Conservation (phyloP, 331 rosid species). For the Erythrophleum ivorense region DNA sequence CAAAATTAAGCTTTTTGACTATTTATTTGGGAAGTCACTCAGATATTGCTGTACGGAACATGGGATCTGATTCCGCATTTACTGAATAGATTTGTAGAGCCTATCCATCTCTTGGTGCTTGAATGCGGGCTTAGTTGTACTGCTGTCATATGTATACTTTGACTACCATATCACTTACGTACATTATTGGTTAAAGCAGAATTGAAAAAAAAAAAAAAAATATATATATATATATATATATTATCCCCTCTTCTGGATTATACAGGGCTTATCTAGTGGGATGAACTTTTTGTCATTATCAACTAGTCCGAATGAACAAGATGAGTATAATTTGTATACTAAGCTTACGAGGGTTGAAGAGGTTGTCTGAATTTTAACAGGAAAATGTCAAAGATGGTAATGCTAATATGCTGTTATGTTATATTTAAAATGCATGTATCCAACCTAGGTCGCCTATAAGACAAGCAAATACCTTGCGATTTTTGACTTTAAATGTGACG, state of each 20-base stretch:
- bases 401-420: no score
- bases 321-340: neutral
- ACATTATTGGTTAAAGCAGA: constrained; percentile 35
- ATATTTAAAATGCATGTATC: no score
- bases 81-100: constrained; percentile 34
- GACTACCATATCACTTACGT: constrained; percentile 40
- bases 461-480: no score
- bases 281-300: neutral
- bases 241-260: no score
- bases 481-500: no score
- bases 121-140: constrained; percentile 44
- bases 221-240: no score
- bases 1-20: constrained; percentile 35
- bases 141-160: constrained; percentile 37
- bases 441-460: no score
- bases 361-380: no score
- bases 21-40: constrained; percentile 36
- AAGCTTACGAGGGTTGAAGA: no score
- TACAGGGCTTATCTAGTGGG: neutral
- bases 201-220: no score
- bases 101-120: constrained; percentile 37
- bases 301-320: neutral
- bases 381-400: no score
- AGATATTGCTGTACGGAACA: constrained; percentile 57
- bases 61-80: constrained; percentile 40